A percentile compares a stretch with the other conserved stretches of the same genome.
phyloP scores from a whole-genome alignment of 1,139 yeast genomes.

The Yamadazyma oceani region DNA sequence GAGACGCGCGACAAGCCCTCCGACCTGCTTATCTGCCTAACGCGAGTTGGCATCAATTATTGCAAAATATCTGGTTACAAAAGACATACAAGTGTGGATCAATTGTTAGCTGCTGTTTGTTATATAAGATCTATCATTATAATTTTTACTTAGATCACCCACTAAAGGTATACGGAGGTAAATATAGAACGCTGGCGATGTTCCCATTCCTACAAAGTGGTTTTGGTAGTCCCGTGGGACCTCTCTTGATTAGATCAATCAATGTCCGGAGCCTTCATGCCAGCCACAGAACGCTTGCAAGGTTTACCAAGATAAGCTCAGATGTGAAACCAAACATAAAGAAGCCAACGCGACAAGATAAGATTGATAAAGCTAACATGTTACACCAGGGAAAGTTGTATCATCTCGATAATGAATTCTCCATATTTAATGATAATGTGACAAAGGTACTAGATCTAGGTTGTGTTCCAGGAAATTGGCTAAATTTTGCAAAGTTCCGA shows the following conservation, averaged over 20 bases:
- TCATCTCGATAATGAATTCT: slow-evolving; percentile 29
- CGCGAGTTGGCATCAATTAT: too few relatives aligned
- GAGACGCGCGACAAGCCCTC: background rate
- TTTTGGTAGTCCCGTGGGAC: too few relatives aligned
- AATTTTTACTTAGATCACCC: too few relatives aligned
- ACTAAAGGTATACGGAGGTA: too few relatives aligned
- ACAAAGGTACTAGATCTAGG: slow-evolving; percentile 52
- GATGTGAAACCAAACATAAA: slow-evolving; percentile 3
- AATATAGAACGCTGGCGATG: too few relatives aligned
- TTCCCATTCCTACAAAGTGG: too few relatives aligned
- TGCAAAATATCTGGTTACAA: too few relatives aligned
- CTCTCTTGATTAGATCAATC: too few relatives aligned
- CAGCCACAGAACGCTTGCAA: background rate
- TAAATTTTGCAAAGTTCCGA: slow-evolving; percentile 60
- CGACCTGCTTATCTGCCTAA: too few relatives aligned
- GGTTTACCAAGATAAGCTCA: slow-evolving; percentile 4
- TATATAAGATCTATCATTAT: too few relatives aligned
- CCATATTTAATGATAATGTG: slow-evolving; percentile 26
- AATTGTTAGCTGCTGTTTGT: too few relatives aligned
- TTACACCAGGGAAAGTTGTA: slow-evolving; percentile 26
- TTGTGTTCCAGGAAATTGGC: slow-evolving; percentile 96
- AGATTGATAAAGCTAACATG: slow-evolving; percentile 25
- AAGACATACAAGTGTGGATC: too few relatives aligned
- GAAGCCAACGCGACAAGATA: slow-evolving; percentile 24
- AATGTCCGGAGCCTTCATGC: slow-evolving; percentile 2